A percentile compares a stretch with the other conserved stretches of the same genome.
These are phyloP conservation scores for Persicaria maculosa DNA, from an alignment of 148 eudicot species.

Conservation along the genomic window DNA sequence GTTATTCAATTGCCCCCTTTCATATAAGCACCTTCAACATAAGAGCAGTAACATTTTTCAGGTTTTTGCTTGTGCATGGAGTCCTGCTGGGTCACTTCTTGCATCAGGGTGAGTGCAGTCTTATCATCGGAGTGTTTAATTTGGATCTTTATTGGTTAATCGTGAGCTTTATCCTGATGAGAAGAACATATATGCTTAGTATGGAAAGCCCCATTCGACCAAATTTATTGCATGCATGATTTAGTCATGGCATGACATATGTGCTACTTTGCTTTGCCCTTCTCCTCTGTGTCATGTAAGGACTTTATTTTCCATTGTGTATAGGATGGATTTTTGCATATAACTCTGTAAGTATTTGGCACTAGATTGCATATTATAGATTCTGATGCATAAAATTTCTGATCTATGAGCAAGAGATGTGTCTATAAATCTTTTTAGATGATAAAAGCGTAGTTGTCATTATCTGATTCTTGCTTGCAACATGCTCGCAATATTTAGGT, in stretches of 20 bases:
- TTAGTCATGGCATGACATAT: background rate
- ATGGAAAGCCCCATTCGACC: background rate
- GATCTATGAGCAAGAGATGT: background rate
- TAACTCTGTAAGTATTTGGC: background rate
- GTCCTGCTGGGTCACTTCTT: conserved; percentile 59
- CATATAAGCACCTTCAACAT: conserved; percentile 9
- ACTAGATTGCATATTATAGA: background rate
- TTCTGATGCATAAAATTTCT: background rate
- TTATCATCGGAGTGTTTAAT: background rate
- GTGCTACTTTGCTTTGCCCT: background rate
- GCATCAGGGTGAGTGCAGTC: conserved; percentile 62
- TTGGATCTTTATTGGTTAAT: background rate
- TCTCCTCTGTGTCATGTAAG: background rate
- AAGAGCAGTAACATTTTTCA: conserved; percentile 10
- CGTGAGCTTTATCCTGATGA: background rate
- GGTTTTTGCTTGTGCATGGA: conserved; percentile 82
- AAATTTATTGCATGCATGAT: background rate
- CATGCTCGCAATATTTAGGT: conserved; percentile 25
- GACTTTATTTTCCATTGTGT: background rate
- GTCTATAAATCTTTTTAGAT: background rate
- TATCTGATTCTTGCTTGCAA: background rate
- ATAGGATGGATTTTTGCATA: background rate
- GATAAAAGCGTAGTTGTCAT: background rate
- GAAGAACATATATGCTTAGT: background rate
- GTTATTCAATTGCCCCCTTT: background rate